Base-by-base conservation (phyloP, 306 rosid species). In the Comarum palustre region DNA sequence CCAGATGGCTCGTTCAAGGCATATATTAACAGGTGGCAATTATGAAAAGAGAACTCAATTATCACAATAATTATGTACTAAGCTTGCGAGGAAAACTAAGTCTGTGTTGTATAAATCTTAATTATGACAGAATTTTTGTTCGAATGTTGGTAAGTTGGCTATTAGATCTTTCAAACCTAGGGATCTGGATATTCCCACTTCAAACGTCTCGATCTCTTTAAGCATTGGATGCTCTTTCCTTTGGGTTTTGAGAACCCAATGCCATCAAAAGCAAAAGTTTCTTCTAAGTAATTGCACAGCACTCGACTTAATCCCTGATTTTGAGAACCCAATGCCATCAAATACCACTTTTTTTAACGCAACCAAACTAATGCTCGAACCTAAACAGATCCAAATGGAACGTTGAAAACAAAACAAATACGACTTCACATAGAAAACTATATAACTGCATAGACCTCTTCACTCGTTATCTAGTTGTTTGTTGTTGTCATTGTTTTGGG, bases 201-300 rank as follows among this genome's bases (percentile, higher is more conserved):
- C 79, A 82, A 79, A 76, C 77, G 46, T 78, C 64, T 57, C 17
- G 19, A 45, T 45, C 39, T 47, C 81, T 81, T 78, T 46, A 29
- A 47, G 80, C 90, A 77, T 86, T 66, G 93, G 96, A 86, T 88
- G 79, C 88, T 64, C 69, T 66, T 22, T 46, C 57, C 5, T 36
- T 36, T 29, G 31, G 2, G 31, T 77, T 82, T 84, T 68, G 52
- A 69, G 78, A 24, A 66, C 66, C 55, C 58, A 47, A 4, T 79
- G 63, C 77, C 24, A 70, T 38, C 25, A 86, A 83, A 82, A 84
- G 89, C 47, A 16, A 82, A 83, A 78, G 82, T 47, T 43, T 19
- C 63, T 14, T 72, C 66, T n/a, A n/a, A n/a, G n/a, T n/a, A n/a
- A n/a, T n/a, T n/a, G n/a, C n/a, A n/a, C n/a, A n/a, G n/a, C n/a